Conservation (phyloP, 306 rosid species). For the Vicia sativa region DNA sequence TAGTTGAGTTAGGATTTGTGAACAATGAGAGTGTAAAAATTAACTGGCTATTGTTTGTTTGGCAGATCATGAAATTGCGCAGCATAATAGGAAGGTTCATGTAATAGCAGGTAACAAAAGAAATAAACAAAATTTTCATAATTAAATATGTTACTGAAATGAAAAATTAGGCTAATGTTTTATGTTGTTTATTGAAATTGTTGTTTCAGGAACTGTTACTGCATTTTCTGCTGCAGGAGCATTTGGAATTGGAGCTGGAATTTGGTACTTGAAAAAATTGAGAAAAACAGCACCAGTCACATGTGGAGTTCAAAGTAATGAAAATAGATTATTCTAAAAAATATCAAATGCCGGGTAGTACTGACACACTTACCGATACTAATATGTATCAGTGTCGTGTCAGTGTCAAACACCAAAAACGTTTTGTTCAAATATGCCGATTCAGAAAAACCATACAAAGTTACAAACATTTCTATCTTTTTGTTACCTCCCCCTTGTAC, state of each 20-base stretch:
- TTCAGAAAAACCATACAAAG: constrained; percentile 10
- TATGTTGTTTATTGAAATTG: constrained; percentile 24
- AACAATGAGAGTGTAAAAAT: not conserved
- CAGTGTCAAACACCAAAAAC: too few relatives aligned
- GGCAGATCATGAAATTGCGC: constrained; percentile 67
- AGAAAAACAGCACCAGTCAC: constrained; percentile 81
- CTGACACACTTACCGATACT: too few relatives aligned
- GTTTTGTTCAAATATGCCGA: too few relatives aligned
- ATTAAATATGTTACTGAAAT: constrained; percentile 4
- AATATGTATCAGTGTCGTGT: too few relatives aligned
- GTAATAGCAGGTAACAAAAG: constrained; percentile 74
- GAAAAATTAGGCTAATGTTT: constrained; percentile 8
- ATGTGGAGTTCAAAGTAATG: constrained; percentile 90
- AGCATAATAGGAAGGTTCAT: constrained; percentile 51
- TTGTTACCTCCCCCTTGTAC: constrained; percentile 14
- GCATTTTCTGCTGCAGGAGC: constrained; percentile 76
- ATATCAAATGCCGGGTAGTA: not conserved
- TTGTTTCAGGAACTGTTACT: constrained; percentile 66
- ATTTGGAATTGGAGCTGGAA: constrained; percentile 81
- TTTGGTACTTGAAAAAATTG: constrained; percentile 77
- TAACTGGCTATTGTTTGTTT: constrained; percentile 11
- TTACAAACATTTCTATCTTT: constrained; percentile 30
- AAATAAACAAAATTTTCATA: not conserved
- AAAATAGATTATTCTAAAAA: constrained; percentile 82
- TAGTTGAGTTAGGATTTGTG: too few relatives aligned